phyloP scores from a whole-genome alignment of 148 eudicot species.

The Rhododendron mucronatum region DNA sequence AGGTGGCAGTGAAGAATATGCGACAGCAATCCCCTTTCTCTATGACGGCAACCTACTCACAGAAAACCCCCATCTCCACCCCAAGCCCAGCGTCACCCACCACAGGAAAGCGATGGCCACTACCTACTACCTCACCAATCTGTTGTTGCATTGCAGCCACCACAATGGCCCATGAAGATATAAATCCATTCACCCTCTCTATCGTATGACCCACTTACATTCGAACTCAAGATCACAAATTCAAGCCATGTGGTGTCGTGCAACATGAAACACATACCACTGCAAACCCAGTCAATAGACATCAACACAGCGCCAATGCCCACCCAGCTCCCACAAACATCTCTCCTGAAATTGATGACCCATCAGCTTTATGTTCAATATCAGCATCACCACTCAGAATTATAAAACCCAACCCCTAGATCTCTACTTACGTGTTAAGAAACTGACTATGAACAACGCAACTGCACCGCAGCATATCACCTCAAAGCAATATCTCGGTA shows the following conservation, averaged over 20 bases:
- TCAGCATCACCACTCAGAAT: background rate
- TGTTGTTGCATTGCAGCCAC: background rate
- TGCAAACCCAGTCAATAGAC: background rate
- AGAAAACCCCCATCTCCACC: background rate
- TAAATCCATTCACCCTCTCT: background rate
- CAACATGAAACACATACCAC: background rate
- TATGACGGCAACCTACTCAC: background rate
- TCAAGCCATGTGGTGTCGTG: background rate
- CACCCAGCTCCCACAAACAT: background rate
- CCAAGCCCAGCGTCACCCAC: background rate
- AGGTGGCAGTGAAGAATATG: background rate
- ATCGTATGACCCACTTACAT: background rate
- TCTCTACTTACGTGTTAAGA: background rate
- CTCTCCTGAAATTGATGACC: background rate
- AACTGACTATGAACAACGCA: background rate
- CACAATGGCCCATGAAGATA: background rate
- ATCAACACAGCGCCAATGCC: background rate
- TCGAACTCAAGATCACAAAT: background rate
- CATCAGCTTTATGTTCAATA: background rate
- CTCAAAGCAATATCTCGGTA: background rate
- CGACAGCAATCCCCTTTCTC: background rate
- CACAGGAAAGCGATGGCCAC: background rate
- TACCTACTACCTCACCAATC: background rate
- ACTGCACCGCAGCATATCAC: background rate
- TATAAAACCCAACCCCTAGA: background rate